phyloP scores from a whole-genome alignment of 148 eudicot species.

The Suaeda aralocaspica region DNA sequence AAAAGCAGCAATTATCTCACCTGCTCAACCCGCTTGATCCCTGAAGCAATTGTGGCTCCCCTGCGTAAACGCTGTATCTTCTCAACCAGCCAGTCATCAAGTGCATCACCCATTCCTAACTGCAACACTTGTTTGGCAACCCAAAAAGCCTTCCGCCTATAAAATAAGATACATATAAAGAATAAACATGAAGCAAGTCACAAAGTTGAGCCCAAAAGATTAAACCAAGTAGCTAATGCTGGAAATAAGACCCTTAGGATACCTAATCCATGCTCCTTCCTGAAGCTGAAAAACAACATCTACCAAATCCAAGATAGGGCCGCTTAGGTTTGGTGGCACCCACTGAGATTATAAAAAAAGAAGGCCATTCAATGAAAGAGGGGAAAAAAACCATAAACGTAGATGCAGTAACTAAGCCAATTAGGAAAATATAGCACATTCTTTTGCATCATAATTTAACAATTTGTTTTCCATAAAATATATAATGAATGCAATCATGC shows the following conservation, averaged over 20 bases:
- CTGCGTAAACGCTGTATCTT: constrained; percentile 81
- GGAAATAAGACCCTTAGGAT: constrained; percentile 13
- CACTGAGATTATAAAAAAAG: constrained; percentile 50
- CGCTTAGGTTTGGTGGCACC: constrained; percentile 84
- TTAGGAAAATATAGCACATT: background rate
- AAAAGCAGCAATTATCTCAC: constrained; percentile 29
- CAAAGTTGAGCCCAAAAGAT: background rate
- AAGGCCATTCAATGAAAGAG: constrained; percentile 12
- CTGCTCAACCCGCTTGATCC: constrained; percentile 84
- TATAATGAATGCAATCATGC: background rate
- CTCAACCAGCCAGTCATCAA: constrained; percentile 98
- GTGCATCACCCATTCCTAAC: constrained; percentile 98
- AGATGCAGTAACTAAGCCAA: background rate
- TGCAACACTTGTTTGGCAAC: constrained; percentile 94
- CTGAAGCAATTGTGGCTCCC: constrained; percentile 88
- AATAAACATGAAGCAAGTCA: constrained; percentile 2
- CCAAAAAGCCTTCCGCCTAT: constrained; percentile 95
- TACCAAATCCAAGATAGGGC: constrained; percentile 84
- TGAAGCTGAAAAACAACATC: constrained; percentile 95
- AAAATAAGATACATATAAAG: constrained; percentile 11
- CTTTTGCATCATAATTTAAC: background rate
- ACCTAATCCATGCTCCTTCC: constrained; percentile 99
- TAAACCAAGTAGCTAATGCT: background rate
- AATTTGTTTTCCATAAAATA: constrained; percentile 1
- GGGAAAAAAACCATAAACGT: background rate